A percentile compares a stretch with the other conserved stretches of the same genome.
Conservation (phyloP, 2,329 filamentous ascomycete species). For the Raffaelea ambrosiae region DNA sequence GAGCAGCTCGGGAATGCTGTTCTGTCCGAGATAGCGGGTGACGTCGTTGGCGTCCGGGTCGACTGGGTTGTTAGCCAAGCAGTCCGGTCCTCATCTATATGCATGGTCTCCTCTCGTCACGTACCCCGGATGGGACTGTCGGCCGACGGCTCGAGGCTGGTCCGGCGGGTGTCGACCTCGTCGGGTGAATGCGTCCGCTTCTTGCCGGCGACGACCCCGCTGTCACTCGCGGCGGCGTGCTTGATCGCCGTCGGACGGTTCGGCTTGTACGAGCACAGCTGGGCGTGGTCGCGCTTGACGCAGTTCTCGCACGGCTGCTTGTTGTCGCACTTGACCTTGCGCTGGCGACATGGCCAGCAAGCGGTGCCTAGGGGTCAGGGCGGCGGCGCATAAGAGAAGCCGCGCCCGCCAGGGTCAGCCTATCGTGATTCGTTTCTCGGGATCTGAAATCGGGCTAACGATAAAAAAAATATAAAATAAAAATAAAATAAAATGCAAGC, state of each 20-base stretch:
- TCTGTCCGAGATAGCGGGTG: conserved; percentile 56
- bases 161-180: conserved; percentile 22
- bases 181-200: conserved; percentile 38
- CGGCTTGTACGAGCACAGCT: conserved; percentile 59
- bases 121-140: conserved; percentile 10
- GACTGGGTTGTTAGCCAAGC: too few relatives aligned
- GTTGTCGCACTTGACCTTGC: conserved; percentile 63
- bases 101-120: too few relatives aligned
- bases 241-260: conserved; percentile 38
- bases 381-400: not conserved
- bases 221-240: conserved; percentile 20
- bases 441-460: conserved; percentile 1
- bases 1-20: conserved; percentile 58
- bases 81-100: too few relatives aligned
- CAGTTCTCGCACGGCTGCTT: conserved; percentile 62
- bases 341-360: conserved; percentile 59
- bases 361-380: conserved; percentile 39
- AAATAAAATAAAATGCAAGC: not conserved
- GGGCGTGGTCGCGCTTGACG: conserved; percentile 55
- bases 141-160: conserved; percentile 5
- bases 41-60: conserved; percentile 46
- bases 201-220: conserved; percentile 18
- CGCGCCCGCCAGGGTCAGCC: not conserved
- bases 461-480: not conserved
- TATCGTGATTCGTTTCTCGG: not conserved